Base-by-base conservation (phyloP, 2,329 filamentous ascomycete species). In the Clonostachys solani region DNA sequence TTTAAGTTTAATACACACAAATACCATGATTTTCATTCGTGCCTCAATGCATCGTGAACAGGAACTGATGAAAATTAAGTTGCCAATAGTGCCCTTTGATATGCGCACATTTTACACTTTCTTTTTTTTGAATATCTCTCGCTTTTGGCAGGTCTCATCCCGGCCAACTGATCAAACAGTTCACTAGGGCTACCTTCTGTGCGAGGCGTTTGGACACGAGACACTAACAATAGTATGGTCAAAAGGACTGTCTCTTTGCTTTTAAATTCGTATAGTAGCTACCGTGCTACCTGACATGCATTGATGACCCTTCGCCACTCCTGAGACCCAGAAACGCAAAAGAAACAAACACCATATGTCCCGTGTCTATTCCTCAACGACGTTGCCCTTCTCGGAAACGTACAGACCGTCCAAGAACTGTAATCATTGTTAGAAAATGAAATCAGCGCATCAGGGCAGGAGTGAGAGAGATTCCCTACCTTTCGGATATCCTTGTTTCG, bases 401-500 rank as follows among this genome's bases (percentile, higher is more conserved):
- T 99, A 99, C 75, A 99, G 83, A 86, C 94, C 94, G 80, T 99
- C 95, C 83, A 99, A 86, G 88, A 99, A 99, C 89, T 95, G 65
- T 54, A 19, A 35, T 23, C 18, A 33, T 46, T 44, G 45, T 47
- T 54, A 60, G 58, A 54, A n/a, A 63, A 56, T 50, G 48, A 47
- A 46, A 29, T 40, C 23, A 48, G 37, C 12, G 41, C 23, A 10
- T 6, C 23, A 10, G 23, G 4, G 23, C 8, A 29, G 23, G 23
- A 29, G 8, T 10, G 6, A 15, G 12, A 34, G 9, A 17, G 10
- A 17, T 40, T 35, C 35, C 75, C 60, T 68, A 91, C 87, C 88
- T 96, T 96, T 81, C 95, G 91, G 82, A 99, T 99, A 96, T 99
- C 94, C 91, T 99, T 99, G 89, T 99, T 99, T 75, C 91, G 86